Base-by-base conservation (phyloP, 2,329 filamentous ascomycete genomes). In the Botrytis elliptica region DNA sequence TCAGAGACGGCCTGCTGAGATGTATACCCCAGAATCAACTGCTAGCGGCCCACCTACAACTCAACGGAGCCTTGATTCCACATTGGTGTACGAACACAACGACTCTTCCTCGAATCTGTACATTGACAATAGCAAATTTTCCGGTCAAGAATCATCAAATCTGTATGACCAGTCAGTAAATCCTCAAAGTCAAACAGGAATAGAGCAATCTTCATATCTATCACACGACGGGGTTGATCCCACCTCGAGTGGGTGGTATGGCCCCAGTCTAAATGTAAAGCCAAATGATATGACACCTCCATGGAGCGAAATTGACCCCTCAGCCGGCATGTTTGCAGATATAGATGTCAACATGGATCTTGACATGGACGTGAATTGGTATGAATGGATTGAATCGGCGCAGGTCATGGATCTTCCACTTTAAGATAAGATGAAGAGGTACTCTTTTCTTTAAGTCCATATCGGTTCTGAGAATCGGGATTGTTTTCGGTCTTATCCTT, bases 301-400 rank as follows among this genome's bases (percentile, higher is more conserved):
- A n/a, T 79, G 78, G 78, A 76, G 74, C 68, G 78, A 79, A 68
- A 49, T 70, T 5, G 76, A 79, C 70, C 74, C 73, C 6, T 75
- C 77, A 6, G 68, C 66, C 25, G 78, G 79, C 67, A 72, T 71
- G 25, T 78, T 78, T 60, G 36, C 75, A 44, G 77, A 80, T 52
- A 46, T 79, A 49, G 76, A 78, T 70, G 55, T 75, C 33, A 76
- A 78, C 63, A 80, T 81, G 77, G 79, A 82, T 44, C 71, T 82
- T 57, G 80, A 81, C 65, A 72, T 70, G 12, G 80, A 82, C n/a
- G 72, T 83, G 29, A 76, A 83, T 73, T 84, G 83, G 82, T 81
- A 82, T 75, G 79, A 80, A 69, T 84, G 82, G 83, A 75, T 83
- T 29, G 79, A 83, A 72, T 82, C 81, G 73, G 81, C 81, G 2